Evolutionary conservation across 139 green algal species (phyloP).

Genomic region (Chlorella vulgaris): DNA sequence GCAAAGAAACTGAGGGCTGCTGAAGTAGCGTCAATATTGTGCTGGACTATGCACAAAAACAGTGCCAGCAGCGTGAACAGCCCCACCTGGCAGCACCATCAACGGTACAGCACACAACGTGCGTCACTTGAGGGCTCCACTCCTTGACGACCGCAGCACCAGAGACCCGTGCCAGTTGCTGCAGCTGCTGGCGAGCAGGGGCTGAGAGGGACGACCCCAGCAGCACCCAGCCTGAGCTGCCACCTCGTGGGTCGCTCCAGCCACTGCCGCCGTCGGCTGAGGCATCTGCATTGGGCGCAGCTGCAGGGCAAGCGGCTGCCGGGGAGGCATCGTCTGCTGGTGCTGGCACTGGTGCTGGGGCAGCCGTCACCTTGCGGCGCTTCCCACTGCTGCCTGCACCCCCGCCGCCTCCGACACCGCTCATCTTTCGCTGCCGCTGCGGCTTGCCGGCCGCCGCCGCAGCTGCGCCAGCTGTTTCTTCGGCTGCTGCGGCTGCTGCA

Average conservation of each 20-base stretch:
- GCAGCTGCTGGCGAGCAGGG: conserved; percentile 17
- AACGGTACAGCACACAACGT: conserved; percentile 38
- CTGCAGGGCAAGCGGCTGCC: neutral
- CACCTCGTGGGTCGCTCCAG: neutral
- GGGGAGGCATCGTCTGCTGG: neutral
- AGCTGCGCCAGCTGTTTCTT: neutral
- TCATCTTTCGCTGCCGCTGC: conserved; percentile 30
- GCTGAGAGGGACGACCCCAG: conserved; percentile 28
- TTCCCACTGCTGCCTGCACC: neutral
- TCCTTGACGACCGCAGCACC: conserved; percentile 20
- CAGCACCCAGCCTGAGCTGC: conserved; percentile 23
- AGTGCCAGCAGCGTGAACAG: no score
- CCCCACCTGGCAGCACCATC: conserved; percentile 21
- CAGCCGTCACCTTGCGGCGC: neutral
- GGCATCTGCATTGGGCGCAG: neutral
- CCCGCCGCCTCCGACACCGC: neutral
- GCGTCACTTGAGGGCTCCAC: conserved; percentile 36
- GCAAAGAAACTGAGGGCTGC: no score
- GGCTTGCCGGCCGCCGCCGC: neutral
- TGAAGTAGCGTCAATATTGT: no score
- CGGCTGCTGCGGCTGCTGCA: neutral
- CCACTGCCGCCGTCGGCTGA: neutral
- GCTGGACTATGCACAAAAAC: no score
- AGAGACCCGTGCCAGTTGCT: conserved; percentile 4
- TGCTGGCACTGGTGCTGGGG: neutral